phyloP scores from a whole-genome alignment of 164 flowering plant species.

The Brasenia schreberi region DNA sequence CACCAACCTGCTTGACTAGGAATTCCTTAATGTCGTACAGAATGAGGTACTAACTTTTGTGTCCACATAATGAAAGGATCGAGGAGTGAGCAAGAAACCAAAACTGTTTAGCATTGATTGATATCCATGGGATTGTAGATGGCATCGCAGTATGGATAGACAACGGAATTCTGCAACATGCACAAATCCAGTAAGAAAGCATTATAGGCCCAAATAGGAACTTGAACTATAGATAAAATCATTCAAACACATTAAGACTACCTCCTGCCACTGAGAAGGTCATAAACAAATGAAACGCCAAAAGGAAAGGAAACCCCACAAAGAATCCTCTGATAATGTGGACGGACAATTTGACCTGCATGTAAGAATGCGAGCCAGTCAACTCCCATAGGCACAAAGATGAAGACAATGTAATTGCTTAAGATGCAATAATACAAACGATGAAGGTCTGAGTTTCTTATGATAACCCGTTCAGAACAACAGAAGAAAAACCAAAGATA shows the following conservation, averaged over 20 bases:
- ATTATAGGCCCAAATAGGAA: not conserved
- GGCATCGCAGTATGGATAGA: constrained; percentile 28
- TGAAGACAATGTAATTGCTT: too few relatives aligned
- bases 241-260: constrained; percentile 8
- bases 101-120: constrained; percentile 36
- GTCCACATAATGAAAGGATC: constrained; percentile 16
- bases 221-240: not conserved
- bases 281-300: constrained; percentile 31
- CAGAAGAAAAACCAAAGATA: too few relatives aligned
- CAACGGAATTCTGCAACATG: constrained; percentile 33
- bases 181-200: not conserved
- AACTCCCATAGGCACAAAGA: too few relatives aligned
- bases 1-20: not conserved
- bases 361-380: too few relatives aligned
- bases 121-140: constrained; percentile 61
- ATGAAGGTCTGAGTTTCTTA: too few relatives aligned
- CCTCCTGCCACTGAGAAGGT: constrained; percentile 72
- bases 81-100: constrained; percentile 57
- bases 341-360: constrained; percentile 62
- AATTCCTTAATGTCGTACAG: not conserved
- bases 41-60: not conserved
- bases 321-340: constrained; percentile 43
- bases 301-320: constrained; percentile 33
- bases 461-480: too few relatives aligned
- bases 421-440: too few relatives aligned